Evolutionary conservation across 179 eudicot species (phyloP).

Genomic region (Beta corolliflora): DNA sequence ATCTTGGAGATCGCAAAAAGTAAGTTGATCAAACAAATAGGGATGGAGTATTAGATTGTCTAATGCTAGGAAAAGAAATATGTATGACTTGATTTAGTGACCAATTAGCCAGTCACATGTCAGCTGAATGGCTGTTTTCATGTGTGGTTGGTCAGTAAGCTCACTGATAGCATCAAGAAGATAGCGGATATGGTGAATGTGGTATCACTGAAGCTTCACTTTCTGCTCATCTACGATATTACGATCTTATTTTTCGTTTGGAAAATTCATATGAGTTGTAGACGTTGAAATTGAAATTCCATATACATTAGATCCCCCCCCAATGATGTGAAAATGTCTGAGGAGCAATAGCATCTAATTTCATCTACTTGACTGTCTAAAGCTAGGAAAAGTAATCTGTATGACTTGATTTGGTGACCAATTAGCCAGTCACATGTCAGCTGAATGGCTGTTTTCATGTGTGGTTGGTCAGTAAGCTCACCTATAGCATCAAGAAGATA

Average conservation of each 20-base stretch:
- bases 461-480: constrained; percentile 44
- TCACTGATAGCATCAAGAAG: constrained; percentile 23
- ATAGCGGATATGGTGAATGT: constrained; percentile 11
- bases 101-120: constrained; percentile 46
- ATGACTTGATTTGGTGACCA: constrained; percentile 22
- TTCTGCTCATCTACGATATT: constrained; percentile 19
- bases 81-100: constrained; percentile 14
- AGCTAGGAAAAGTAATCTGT: too few species aligned
- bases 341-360: not conserved
- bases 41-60: too few species aligned
- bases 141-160: constrained; percentile 46
- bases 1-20: too few species aligned
- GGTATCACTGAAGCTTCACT: constrained; percentile 8
- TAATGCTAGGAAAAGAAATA: too few species aligned
- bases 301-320: too few species aligned
- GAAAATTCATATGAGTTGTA: not conserved
- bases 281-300: not conserved
- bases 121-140: constrained; percentile 24
- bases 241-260: not conserved
- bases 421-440: constrained; percentile 46
- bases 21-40: too few species aligned
- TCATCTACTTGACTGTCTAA: too few species aligned
- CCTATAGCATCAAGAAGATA: constrained; percentile 23
- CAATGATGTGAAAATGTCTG: too few species aligned
- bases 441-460: constrained; percentile 24